Percentiles rank a stretch among this genome's conserved stretches.
Evolutionary conservation across 192 early-diverging fungal species (phyloP).

Genomic region (Allomyces macrogynus): DNA sequence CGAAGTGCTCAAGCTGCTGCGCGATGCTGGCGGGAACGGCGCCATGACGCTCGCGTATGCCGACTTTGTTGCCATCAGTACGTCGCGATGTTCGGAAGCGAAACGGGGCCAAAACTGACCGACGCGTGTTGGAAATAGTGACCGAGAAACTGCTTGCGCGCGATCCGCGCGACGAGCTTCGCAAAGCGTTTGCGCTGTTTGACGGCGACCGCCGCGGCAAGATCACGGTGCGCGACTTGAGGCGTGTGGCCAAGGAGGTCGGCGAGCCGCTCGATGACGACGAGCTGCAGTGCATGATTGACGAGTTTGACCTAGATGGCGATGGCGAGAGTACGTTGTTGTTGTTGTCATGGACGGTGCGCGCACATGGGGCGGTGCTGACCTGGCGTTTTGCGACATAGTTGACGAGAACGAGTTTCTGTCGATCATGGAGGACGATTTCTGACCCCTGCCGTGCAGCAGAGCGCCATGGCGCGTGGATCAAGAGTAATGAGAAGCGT

Average conservation of each 20-base stretch:
- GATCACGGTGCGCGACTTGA: conserved; percentile 43
- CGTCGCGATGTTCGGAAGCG: conserved; percentile 13
- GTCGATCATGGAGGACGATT: conserved; percentile 50
- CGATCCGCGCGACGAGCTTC: conserved; percentile 63
- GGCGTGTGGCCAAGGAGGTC: conserved; percentile 56
- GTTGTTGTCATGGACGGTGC: conserved; percentile 2
- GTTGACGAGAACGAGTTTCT: conserved; percentile 71
- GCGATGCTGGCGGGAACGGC: conserved; percentile 32
- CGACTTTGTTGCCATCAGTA: conserved; percentile 50
- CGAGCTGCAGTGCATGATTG: conserved; percentile 70
- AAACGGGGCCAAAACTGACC: conserved; percentile 2
- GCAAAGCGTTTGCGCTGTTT: conserved; percentile 58
- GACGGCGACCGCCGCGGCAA: conserved; percentile 45
- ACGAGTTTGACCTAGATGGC: conserved; percentile 70
- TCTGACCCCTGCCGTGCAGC: not conserved
- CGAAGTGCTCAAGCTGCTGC: conserved; percentile 50
- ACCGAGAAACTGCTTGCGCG: conserved; percentile 45
- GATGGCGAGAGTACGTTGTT: conserved; percentile 62
- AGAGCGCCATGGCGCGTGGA: too few relatives aligned
- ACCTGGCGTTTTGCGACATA: conserved; percentile 10
- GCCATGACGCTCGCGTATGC: conserved; percentile 35
- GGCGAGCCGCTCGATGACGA: conserved; percentile 63
- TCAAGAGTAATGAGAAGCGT: too few relatives aligned
- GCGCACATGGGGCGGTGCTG: not conserved
- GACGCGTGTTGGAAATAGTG: conserved; percentile 5